phyloP scores from a whole-genome alignment of 2,329 filamentous ascomycete species.

The Macrophomina phaseolina region DNA sequence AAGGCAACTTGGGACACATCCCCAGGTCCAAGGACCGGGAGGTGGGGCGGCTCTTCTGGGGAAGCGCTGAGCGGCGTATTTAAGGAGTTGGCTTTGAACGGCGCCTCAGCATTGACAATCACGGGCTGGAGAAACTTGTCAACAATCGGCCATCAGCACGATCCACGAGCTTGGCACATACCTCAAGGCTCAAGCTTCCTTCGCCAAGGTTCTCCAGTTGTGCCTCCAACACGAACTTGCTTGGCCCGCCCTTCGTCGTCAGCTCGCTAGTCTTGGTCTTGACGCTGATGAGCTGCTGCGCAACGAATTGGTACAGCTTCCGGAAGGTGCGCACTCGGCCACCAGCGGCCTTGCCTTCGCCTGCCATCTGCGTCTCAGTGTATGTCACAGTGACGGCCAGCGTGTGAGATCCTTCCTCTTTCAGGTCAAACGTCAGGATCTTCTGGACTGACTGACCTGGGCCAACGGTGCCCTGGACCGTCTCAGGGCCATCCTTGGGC shows the following conservation, averaged over 20 bases:
- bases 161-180: constrained; percentile 34
- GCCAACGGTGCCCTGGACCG: constrained; percentile 49
- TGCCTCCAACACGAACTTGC: constrained; percentile 81
- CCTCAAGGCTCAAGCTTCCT: constrained; percentile 78
- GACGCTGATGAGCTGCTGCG: constrained; percentile 87
- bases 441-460: constrained; percentile 75
- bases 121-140: constrained; percentile 45
- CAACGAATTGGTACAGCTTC: constrained; percentile 96
- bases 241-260: constrained; percentile 48
- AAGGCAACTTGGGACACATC: constrained; percentile 71
- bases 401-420: constrained; percentile 93
- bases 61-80: constrained; percentile 59
- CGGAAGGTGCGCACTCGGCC: constrained; percentile 82
- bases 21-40: constrained; percentile 61
- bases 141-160: neutral
- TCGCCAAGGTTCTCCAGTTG: constrained; percentile 96
- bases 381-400: constrained; percentile 93
- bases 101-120: constrained; percentile 55
- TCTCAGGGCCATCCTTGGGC: neutral
- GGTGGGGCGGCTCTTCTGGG: constrained; percentile 35
- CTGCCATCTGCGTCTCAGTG: constrained; percentile 75
- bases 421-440: constrained; percentile 84
- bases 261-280: constrained; percentile 82
- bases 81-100: constrained; percentile 60
- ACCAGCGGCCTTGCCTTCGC: constrained; percentile 53